Evolutionary conservation across 2,329 filamentous ascomycete species (phyloP), one percentile per base, ranked within the genome.

Genomic region (Diaporthe vexans): DNA sequence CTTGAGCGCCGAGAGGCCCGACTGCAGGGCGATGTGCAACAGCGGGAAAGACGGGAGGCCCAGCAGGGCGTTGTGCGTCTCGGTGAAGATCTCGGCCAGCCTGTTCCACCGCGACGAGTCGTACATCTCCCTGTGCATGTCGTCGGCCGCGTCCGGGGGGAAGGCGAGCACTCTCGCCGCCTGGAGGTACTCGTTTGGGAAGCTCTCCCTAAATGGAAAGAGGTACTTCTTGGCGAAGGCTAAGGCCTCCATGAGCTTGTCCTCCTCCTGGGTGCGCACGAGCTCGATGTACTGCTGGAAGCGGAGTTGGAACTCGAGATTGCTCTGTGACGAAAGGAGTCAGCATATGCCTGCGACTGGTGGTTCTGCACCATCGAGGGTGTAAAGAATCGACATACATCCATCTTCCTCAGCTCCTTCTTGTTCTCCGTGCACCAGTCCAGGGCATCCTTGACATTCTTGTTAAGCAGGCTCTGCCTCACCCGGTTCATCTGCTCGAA

Each of bases 201-300:
- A 94, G 0, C 54, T 70, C 24, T 93, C 89, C 72, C 89, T 89
- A 79, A 93, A 94, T 3, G 92, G 90, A 21, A 91, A 87, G 37
- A 99, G 88, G 82, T 94, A 93, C 82, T 94, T 97, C 81, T 92
- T 93, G 35, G 95, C 95, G 84, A 98, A 94, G 33, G 88, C 83
- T 76, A 95, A 93, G 17, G 95, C 95, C 76, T 98, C 95, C 63
- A 91, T 84, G 58, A 94, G 87, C 80, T 93, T 95, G 9, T 85
- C 81, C 33, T 89, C 86, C 6, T 92, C 87, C 71, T 90, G 90
- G 52, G 88, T 91, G 75, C 96, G 89, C 74, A 97, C 91, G 75
- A 98, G 88, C 83, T 98, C 97, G 79, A 98, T 95, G 82, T 95
- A 98, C 82, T 98, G 95, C 83, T 99, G 97, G 79, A 97, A 89